Evolutionary conservation across 164 flowering plant genomes (phyloP).

Genomic region (Buxus sempervirens): DNA sequence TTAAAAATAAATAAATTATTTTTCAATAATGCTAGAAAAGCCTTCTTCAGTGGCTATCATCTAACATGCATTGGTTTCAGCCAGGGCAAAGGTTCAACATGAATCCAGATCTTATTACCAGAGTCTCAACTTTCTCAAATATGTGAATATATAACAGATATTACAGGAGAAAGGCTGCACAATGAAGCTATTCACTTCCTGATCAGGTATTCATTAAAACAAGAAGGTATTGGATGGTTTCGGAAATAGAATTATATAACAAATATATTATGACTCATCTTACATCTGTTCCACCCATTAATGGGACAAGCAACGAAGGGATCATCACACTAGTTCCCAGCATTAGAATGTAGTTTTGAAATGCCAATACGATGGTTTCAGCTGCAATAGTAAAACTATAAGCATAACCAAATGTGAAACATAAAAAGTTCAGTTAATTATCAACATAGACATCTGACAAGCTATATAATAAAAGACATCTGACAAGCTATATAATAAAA

Average conservation of each 20-base stretch:
- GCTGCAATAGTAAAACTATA: conserved; percentile 49
- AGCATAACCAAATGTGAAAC: not conserved
- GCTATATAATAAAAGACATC: not conserved
- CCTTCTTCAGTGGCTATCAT: too few species aligned
- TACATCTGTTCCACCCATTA: conserved; percentile 92
- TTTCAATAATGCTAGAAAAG: too few species aligned
- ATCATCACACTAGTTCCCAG: conserved; percentile 94
- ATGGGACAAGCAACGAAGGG: conserved; percentile 76
- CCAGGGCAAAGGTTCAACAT: too few species aligned
- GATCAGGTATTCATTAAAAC: not conserved
- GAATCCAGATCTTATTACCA: too few species aligned
- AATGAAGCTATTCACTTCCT: not conserved
- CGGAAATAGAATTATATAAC: not conserved
- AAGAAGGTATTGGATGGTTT: not conserved
- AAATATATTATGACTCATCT: conserved; percentile 25
- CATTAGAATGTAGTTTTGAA: conserved; percentile 94
- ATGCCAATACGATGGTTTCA: conserved; percentile 82
- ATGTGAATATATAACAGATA: not conserved
- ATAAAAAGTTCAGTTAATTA: not conserved
- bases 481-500: not conserved
- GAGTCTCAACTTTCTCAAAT: not conserved
- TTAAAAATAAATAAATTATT: too few species aligned
- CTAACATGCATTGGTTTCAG: too few species aligned
- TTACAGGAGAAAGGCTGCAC: not conserved
- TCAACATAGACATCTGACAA: not conserved